Conservation (phyloP, 495 filamentous ascomycete species). For the Glutinoglossum americanum region DNA sequence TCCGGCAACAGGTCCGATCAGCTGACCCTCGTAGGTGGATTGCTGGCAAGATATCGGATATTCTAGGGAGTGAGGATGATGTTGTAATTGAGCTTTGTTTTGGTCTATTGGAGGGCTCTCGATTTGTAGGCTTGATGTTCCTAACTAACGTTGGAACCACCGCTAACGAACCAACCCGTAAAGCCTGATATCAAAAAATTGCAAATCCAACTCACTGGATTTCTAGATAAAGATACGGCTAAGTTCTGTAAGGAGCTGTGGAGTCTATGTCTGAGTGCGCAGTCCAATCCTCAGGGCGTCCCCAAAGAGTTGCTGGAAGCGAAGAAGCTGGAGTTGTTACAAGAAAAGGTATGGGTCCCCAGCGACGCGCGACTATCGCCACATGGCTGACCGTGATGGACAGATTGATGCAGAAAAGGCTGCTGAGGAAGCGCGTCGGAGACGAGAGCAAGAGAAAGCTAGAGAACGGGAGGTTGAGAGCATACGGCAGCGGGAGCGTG, state of each 20-base stretch:
- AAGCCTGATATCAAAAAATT: slow-evolving; percentile 90
- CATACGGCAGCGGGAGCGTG: slow-evolving; percentile 51
- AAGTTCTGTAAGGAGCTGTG: slow-evolving; percentile 88
- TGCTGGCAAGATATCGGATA: slow-evolving; percentile 60
- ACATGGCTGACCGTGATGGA: not conserved
- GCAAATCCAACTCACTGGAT: slow-evolving; percentile 83
- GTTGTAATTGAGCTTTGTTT: slow-evolving; percentile 86
- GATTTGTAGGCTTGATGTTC: slow-evolving; percentile 40
- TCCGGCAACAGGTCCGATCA: not conserved
- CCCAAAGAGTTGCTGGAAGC: slow-evolving; percentile 87
- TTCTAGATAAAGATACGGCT: slow-evolving; percentile 81
- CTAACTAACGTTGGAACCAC: not conserved
- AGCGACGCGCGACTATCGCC: not conserved
- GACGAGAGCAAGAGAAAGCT: slow-evolving; percentile 40
- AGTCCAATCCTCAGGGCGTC: slow-evolving; percentile 70
- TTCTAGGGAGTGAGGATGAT: slow-evolving; percentile 80
- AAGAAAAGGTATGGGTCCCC: slow-evolving; percentile 51
- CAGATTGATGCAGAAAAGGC: slow-evolving; percentile 71
- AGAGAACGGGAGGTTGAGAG: slow-evolving; percentile 39
- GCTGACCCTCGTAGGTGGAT: slow-evolving; percentile 52
- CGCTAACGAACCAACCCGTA: not conserved
- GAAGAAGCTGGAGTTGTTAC: slow-evolving; percentile 82
- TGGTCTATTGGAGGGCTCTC: slow-evolving; percentile 60
- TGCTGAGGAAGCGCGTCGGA: slow-evolving; percentile 48
- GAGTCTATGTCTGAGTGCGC: slow-evolving; percentile 75